phyloP scores from a whole-genome alignment of 148 eudicot species.

The Pouteria glomerata region DNA sequence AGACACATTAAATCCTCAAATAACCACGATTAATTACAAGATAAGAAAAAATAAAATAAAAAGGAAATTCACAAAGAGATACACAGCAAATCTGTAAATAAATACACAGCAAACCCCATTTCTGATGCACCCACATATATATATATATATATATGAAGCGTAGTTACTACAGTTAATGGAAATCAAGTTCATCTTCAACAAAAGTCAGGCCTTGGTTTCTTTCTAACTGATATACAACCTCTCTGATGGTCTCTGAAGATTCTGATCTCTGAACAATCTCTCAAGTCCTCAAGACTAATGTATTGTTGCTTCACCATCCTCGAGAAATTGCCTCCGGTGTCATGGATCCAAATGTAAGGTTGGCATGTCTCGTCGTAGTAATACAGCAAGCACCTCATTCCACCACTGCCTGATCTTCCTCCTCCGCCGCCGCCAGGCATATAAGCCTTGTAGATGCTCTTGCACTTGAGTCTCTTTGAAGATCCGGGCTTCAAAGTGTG shows the following conservation, averaged over 20 bases:
- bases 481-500: constrained; percentile 69
- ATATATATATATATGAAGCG: neutral
- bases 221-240: constrained; percentile 64
- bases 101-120: neutral
- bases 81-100: neutral
- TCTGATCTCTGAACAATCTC: constrained; percentile 74
- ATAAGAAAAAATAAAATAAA: neutral
- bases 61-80: neutral
- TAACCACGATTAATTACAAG: neutral
- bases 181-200: constrained; percentile 34
- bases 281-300: constrained; percentile 75
- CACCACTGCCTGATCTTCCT: constrained; percentile 22
- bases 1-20: neutral
- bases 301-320: constrained; percentile 90
- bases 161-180: too few species aligned
- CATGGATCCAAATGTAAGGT: constrained; percentile 84
- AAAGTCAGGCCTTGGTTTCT: constrained; percentile 49
- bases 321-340: constrained; percentile 50
- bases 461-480: constrained; percentile 63
- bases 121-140: neutral
- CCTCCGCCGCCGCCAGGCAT: constrained; percentile 31
- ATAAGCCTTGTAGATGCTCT: constrained; percentile 67
- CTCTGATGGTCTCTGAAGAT: constrained; percentile 73
- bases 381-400: constrained; percentile 39
- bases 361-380: constrained; percentile 66